These are phyloP conservation scores for Eleusine indica DNA, from an alignment of 176 grass and related monocot genomes.

Conservation along the genomic window DNA sequence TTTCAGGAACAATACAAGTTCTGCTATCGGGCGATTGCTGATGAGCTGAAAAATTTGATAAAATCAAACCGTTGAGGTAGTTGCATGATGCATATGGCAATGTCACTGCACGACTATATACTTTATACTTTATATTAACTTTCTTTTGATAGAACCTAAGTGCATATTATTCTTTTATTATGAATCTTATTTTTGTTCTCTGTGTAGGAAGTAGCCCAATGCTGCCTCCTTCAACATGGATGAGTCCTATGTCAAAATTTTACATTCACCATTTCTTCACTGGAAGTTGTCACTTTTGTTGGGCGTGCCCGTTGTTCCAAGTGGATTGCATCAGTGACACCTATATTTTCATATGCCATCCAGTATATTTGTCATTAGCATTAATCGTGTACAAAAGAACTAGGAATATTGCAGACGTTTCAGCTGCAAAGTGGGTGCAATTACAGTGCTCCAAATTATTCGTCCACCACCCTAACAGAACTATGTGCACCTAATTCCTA, in stretches of 20 bases:
- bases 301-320: not conserved
- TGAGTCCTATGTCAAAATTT: not conserved
- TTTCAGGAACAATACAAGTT: slow-evolving; percentile 88
- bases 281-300: slow-evolving; percentile 1
- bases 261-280: not conserved
- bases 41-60: slow-evolving; percentile 79
- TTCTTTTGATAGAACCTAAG: not conserved
- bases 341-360: not conserved
- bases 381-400: not conserved
- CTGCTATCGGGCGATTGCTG: slow-evolving; percentile 76
- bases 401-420: not conserved
- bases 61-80: slow-evolving; percentile 49
- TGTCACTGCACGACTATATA: slow-evolving; percentile 5
- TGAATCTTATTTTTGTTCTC: not conserved
- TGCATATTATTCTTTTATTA: slow-evolving; percentile 4
- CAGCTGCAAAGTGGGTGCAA: not conserved
- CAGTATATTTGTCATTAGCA: not conserved
- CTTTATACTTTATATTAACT: not conserved
- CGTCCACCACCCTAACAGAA: not conserved
- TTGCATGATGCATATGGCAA: not conserved
- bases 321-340: not conserved
- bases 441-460: not conserved
- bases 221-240: not conserved
- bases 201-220: slow-evolving; percentile 13
- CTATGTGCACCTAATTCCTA: too few species aligned